Evolutionary conservation across 805 yeast genomes (phyloP).

Genomic region (Starmerella asiatica): DNA sequence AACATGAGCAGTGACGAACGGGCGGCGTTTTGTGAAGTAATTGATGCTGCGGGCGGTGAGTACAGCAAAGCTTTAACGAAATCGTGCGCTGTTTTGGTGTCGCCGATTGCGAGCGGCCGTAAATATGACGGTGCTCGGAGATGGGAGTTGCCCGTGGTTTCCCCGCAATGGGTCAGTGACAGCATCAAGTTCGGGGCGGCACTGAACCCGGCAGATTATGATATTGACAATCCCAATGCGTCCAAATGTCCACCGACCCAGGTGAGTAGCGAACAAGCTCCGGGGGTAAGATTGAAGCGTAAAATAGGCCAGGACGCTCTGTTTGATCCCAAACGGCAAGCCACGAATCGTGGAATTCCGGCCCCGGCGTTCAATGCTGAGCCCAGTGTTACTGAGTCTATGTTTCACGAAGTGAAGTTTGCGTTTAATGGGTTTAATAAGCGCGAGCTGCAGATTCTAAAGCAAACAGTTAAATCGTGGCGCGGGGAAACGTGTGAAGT

Average conservation of each 20-base stretch:
- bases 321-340: background rate
- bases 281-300: background rate
- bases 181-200: constrained; percentile 32
- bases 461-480: constrained; percentile 34
- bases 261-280: background rate
- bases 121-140: constrained; percentile 30
- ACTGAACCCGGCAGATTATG: constrained; percentile 29
- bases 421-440: constrained; percentile 32
- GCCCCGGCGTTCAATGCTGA: background rate
- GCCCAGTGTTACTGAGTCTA: background rate
- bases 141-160: constrained; percentile 32
- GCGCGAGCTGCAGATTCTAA: constrained; percentile 30
- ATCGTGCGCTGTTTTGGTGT: constrained; percentile 24
- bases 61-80: constrained; percentile 23
- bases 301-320: background rate
- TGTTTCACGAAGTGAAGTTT: constrained; percentile 36
- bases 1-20: constrained; percentile 25
- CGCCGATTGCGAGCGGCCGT: constrained; percentile 24
- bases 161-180: constrained; percentile 34
- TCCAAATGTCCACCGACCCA: constrained; percentile 5
- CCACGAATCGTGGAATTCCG: background rate
- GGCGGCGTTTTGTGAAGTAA: constrained; percentile 18
- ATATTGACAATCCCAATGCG: constrained; percentile 7
- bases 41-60: constrained; percentile 28
- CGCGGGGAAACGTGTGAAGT: constrained; percentile 29